A percentile compares a stretch with the other conserved stretches of the same genome.
phyloP scores from a whole-genome alignment of 768 basidiomycete genomes.

The Ramaria rubella region DNA sequence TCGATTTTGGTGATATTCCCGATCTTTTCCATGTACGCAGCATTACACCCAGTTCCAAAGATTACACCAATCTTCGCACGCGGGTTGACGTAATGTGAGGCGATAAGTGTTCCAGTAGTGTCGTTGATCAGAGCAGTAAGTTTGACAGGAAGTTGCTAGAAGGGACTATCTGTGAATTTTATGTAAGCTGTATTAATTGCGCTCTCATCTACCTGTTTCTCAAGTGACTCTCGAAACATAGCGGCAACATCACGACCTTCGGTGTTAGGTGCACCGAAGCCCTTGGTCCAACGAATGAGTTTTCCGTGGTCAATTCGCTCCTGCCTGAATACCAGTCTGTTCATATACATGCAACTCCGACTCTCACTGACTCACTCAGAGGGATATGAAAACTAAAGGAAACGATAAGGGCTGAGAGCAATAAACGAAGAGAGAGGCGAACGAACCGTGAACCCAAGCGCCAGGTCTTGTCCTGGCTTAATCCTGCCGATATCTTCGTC shows the following conservation, averaged over 20 bases:
- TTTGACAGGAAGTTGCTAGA: constrained; percentile 70
- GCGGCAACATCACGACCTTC: constrained; percentile 90
- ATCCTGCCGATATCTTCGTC: constrained; percentile 43
- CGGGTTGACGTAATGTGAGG: constrained; percentile 92
- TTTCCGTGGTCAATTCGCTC: constrained; percentile 87
- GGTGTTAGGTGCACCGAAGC: constrained; percentile 86
- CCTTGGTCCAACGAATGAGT: constrained; percentile 99
- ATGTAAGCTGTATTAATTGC: not conserved
- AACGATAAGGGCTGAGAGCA: constrained; percentile 12
- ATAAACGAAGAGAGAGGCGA: constrained; percentile 2
- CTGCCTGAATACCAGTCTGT: constrained; percentile 48
- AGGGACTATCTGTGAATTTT: too few species aligned
- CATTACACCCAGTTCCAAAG: constrained; percentile 97
- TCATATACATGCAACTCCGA: not conserved
- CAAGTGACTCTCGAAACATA: constrained; percentile 83
- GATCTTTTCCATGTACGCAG: constrained; percentile 94
- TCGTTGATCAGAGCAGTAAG: constrained; percentile 93
- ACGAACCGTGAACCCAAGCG: constrained; percentile 90
- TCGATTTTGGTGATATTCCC: constrained; percentile 81
- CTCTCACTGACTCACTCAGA: constrained; percentile 57
- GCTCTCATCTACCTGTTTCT: constrained; percentile 54
- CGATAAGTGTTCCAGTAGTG: constrained; percentile 96
- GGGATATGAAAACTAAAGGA: constrained; percentile 82
- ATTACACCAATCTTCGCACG: constrained; percentile 90
- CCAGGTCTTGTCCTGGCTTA: constrained; percentile 38